Conservation (phyloP, 306 rosid species). For the Senna siamea region DNA sequence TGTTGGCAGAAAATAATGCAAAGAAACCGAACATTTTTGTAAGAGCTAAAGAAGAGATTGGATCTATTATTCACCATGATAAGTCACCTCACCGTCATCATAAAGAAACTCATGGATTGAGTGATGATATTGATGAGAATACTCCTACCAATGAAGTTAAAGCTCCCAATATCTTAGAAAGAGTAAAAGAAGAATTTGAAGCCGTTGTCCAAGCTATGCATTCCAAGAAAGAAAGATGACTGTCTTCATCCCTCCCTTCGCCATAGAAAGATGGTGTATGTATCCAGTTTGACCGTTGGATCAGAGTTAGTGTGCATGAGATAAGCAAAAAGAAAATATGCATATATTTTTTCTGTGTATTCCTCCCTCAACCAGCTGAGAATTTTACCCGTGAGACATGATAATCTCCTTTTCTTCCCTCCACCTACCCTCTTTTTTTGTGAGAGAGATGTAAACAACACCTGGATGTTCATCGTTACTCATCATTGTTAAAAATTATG, state of each 20-base stretch:
- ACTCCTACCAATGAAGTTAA: conserved; percentile 61
- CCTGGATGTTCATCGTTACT: background rate
- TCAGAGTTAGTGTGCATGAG: conserved; percentile 27
- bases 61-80: conserved; percentile 51
- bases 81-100: conserved; percentile 55
- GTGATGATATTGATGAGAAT: conserved; percentile 60
- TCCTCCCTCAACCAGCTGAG: background rate
- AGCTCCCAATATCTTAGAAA: conserved; percentile 62
- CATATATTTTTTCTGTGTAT: conserved; percentile 1
- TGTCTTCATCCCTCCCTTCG: conserved; percentile 16
- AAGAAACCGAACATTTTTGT: conserved; percentile 41
- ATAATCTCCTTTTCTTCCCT: background rate
- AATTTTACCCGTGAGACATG: background rate
- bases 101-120: conserved; percentile 69
- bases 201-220: conserved; percentile 63
- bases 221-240: conserved; percentile 52
- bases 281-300: conserved; percentile 24
- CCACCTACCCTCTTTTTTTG: background rate
- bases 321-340: conserved; percentile 17
- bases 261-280: conserved; percentile 30
- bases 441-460: background rate
- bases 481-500: background rate
- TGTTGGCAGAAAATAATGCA: conserved; percentile 51
- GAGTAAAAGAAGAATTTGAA: conserved; percentile 80
- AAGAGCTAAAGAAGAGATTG: conserved; percentile 61